Evolutionary conservation across 2,329 filamentous ascomycete species (phyloP), one percentile per base, ranked within the genome.

Genomic region (Fusarium drepaniforme): DNA sequence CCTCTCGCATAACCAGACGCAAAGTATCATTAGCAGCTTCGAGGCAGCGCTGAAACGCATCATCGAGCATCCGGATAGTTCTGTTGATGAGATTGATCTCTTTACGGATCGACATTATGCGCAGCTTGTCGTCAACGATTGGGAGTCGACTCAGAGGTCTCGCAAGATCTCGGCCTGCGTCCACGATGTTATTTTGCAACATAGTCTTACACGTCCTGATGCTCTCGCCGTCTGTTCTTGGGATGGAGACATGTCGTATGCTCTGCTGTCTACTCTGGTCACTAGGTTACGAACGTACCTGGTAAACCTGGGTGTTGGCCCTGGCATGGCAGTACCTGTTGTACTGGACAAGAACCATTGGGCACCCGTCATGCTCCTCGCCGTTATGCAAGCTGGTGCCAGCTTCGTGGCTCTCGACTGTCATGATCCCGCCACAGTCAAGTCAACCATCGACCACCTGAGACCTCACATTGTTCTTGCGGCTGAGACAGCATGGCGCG

Each of bases 331-430:
- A 5, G 87, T 95, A 2, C 91, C 91, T 7, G 86, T 95, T 8
- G 88, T 92, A 21, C 86, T 95, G 77, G 90, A 93, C 51, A 95
- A 94, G 82, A 93, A 89, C 23, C 83, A 91, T 16, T 89, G 93
- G 80, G 87, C 93, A 0, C 92, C 94, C 58, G 84, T 94, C 44
- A 88, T 91, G 8, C 92, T 96, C 70, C 85, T 96, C 23, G 92
- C 93, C 0, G 87, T 92, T 2, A 83, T 94, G 51, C 93, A 93
- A 76, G 83, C 87, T 5, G 88, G 88, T 15, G 88, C 85, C 1
- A 84, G 84, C n/a, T 85, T 90, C 46, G 86, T 88, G 0, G 85
- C 87, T 0, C 81, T 90, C 33, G 88, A 89, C 51, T 82, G 81
- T 4, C 83, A 86, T 18, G 84, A 88, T 28, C 80, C 83, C 23